These are phyloP conservation scores for Apium graveolens DNA, from an alignment of 129 eudicot genomes.

Conservation along the genomic window DNA sequence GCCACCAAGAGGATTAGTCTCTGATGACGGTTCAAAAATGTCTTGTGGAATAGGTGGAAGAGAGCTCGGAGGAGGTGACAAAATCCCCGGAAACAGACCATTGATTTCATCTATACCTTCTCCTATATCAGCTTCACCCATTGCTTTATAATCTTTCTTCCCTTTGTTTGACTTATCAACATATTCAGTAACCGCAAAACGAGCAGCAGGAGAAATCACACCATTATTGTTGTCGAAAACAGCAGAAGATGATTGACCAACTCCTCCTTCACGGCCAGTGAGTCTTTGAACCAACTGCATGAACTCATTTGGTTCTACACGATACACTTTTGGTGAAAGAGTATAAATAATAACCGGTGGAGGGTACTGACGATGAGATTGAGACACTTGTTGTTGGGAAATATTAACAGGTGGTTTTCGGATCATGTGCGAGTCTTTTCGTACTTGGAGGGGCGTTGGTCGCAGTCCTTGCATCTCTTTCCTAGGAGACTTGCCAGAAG, in stretches of 20 bases:
- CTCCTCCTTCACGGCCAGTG: background rate
- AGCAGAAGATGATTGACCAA: background rate
- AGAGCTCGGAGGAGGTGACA: background rate
- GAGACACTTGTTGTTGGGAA: background rate
- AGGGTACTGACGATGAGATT: background rate
- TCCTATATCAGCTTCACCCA: background rate
- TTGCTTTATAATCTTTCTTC: background rate
- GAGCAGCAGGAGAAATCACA: background rate
- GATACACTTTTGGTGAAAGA: background rate
- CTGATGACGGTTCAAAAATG: background rate
- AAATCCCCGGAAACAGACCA: background rate
- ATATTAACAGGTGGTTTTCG: background rate
- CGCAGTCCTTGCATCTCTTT: background rate
- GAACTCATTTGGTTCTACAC: background rate
- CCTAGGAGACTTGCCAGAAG: background rate
- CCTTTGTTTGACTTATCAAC: background rate
- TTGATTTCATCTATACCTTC: background rate
- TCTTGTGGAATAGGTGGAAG: slow-evolving; percentile 2
- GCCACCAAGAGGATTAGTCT: background rate
- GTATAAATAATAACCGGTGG: background rate
- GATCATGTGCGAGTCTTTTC: background rate
- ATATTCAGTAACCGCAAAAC: background rate
- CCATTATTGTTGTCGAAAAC: background rate
- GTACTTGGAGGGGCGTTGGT: background rate
- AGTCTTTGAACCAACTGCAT: background rate